Evolutionary conservation across 768 basidiomycete genomes (phyloP).

Genomic region (Chalciporus piperatus): DNA sequence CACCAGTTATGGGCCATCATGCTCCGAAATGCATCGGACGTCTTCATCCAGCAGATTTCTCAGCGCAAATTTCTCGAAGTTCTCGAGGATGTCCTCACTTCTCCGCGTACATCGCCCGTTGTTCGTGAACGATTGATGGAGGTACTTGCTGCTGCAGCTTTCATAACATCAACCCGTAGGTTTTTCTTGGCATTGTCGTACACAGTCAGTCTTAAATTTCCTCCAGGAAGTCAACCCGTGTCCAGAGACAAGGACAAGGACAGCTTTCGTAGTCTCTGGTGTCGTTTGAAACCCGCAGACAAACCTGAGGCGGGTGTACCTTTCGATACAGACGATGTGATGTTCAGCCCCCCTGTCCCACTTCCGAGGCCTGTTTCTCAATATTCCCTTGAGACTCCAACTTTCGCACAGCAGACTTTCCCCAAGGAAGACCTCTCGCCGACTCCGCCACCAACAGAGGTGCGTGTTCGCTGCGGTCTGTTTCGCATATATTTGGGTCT

Average conservation of each 20-base stretch:
- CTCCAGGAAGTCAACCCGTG: constrained; percentile 18
- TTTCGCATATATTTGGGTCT: not conserved
- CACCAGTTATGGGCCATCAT: constrained; percentile 84
- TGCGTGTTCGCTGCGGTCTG: constrained; percentile 4
- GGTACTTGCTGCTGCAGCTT: constrained; percentile 81
- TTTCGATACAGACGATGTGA: constrained; percentile 73
- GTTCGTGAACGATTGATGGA: constrained; percentile 78
- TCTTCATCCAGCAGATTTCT: constrained; percentile 68
- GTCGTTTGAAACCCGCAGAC: constrained; percentile 70
- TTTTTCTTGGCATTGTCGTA: not conserved
- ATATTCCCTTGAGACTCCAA: constrained; percentile 34
- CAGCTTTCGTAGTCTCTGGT: constrained; percentile 74
- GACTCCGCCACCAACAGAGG: constrained; percentile 29
- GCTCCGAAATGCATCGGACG: constrained; percentile 74
- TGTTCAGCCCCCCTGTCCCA: constrained; percentile 67
- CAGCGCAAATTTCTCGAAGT: constrained; percentile 78
- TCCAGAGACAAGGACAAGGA: constrained; percentile 39
- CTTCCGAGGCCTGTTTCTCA: constrained; percentile 30
- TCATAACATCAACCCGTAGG: constrained; percentile 33
- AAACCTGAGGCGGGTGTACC: constrained; percentile 85
- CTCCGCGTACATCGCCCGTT: constrained; percentile 68
- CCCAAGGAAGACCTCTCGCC: constrained; percentile 24
- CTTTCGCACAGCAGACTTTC: constrained; percentile 38
- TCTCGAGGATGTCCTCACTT: constrained; percentile 68
- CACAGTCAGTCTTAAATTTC: not conserved